Percentiles rank a stretch among this genome's conserved stretches.
phyloP scores from a whole-genome alignment of 495 filamentous ascomycete genomes.

The Lasiosphaeria hispida region DNA sequence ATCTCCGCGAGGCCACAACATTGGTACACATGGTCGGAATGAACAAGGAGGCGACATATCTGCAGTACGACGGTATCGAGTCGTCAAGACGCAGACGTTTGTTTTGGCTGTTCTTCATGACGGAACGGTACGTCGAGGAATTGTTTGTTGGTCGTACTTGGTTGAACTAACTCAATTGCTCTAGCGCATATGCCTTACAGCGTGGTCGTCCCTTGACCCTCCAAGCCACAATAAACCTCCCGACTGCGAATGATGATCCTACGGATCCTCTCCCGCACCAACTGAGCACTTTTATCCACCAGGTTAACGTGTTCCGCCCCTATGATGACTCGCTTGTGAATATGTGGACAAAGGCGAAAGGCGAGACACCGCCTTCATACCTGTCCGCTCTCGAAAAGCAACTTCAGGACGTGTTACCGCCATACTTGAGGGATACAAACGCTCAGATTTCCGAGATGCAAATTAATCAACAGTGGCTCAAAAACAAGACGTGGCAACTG shows the following conservation, averaged over 20 bases:
- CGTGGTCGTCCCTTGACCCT: constrained; percentile 62
- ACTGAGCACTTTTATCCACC: constrained; percentile 60
- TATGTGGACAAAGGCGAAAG: constrained; percentile 69
- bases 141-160: not conserved
- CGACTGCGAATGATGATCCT: constrained; percentile 62
- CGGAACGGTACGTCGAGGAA: constrained; percentile 56
- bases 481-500: constrained; percentile 76
- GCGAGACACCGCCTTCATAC: constrained; percentile 56
- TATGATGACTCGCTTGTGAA: constrained; percentile 70
- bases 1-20: constrained; percentile 69
- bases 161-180: constrained; percentile 19
- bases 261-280: constrained; percentile 50
- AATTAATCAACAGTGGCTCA: constrained; percentile 79
- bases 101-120: constrained; percentile 71
- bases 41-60: constrained; percentile 60
- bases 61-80: constrained; percentile 53
- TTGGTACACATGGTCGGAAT: constrained; percentile 56
- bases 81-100: constrained; percentile 55
- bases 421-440: constrained; percentile 61
- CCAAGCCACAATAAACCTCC: constrained; percentile 60
- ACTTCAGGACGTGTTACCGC: constrained; percentile 61
- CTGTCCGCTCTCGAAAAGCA: constrained; percentile 63
- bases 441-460: constrained; percentile 67
- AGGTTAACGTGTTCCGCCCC: constrained; percentile 66
- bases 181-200: constrained; percentile 71